phyloP scores from a whole-genome alignment of 805 yeast genomes.

The Ogataea angusta region DNA sequence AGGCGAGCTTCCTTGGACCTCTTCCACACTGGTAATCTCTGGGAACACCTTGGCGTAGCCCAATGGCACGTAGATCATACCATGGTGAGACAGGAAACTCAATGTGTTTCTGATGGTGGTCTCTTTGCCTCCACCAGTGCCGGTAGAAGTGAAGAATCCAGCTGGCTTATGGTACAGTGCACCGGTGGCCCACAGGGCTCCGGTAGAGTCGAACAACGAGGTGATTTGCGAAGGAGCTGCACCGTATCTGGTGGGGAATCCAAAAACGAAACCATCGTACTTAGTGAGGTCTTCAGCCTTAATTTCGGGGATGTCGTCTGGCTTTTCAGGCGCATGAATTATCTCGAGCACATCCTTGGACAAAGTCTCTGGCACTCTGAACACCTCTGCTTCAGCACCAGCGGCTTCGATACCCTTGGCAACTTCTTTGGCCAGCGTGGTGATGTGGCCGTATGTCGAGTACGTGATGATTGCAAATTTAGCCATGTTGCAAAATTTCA shows the following conservation, averaged over 20 bases:
- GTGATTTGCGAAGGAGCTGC: conserved; percentile 74
- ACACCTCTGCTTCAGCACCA: conserved; percentile 67
- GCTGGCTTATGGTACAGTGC: conserved; percentile 70
- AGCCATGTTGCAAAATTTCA: conserved; percentile 7
- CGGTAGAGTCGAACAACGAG: conserved; percentile 75
- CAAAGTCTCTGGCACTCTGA: conserved; percentile 75
- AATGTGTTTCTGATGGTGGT: conserved; percentile 60
- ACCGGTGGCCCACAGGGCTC: conserved; percentile 77
- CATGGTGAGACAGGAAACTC: conserved; percentile 72
- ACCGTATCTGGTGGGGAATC: conserved; percentile 86
- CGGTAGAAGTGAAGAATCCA: conserved; percentile 70
- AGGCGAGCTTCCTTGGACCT: conserved; percentile 76
- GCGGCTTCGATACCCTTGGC: conserved; percentile 67
- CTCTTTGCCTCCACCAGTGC: conserved; percentile 87
- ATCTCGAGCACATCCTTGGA: conserved; percentile 50
- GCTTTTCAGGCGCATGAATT: conserved; percentile 65
- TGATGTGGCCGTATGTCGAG: conserved; percentile 78
- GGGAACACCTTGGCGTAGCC: conserved; percentile 63
- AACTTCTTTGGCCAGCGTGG: conserved; percentile 61
- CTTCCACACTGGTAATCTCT: conserved; percentile 52
- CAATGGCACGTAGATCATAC: conserved; percentile 74
- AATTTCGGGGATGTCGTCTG: conserved; percentile 57
- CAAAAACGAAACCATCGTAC: conserved; percentile 81
- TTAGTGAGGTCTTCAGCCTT: conserved; percentile 52
- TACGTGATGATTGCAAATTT: conserved; percentile 48